Conservation (phyloP, 495 filamentous ascomycete genomes). For the Penicillium ochrochloron region DNA sequence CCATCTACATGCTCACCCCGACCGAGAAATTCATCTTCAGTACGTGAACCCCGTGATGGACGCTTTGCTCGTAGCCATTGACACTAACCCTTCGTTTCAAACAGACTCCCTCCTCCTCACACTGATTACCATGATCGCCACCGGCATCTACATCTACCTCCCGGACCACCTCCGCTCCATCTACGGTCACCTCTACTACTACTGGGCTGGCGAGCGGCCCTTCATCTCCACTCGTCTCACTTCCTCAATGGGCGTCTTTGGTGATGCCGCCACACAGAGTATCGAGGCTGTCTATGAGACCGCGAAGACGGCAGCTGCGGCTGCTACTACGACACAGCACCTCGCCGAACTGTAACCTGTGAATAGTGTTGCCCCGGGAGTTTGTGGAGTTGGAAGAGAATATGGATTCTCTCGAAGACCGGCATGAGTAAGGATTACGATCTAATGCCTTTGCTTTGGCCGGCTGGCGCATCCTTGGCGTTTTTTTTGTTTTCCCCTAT, state of each 20-base stretch:
- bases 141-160: constrained; percentile 87
- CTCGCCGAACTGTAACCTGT: constrained; percentile 44
- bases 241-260: constrained; percentile 42
- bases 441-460: background rate
- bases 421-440: background rate
- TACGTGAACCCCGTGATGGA: constrained; percentile 40
- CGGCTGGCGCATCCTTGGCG: constrained; percentile 21
- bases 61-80: background rate
- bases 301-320: constrained; percentile 44
- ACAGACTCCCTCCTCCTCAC: constrained; percentile 90
- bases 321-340: constrained; percentile 38
- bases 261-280: constrained; percentile 39
- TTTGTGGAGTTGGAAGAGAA: constrained; percentile 10
- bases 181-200: constrained; percentile 86
- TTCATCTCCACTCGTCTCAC: constrained; percentile 44
- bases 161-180: constrained; percentile 84
- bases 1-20: constrained; percentile 84
- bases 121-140: constrained; percentile 79
- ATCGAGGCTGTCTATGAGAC: constrained; percentile 50
- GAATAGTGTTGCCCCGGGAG: background rate
- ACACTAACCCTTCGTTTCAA: constrained; percentile 11
- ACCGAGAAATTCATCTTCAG: constrained; percentile 87
- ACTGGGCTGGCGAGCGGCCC: constrained; percentile 77
- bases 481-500: constrained; percentile 13
- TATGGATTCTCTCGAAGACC: background rate